Percentiles rank a stretch among this genome's conserved stretches.
These are phyloP conservation scores for Mrakiaceae sp. DNA, from an alignment of 1,284 basidiomycete species.

Conservation along the genomic window DNA sequence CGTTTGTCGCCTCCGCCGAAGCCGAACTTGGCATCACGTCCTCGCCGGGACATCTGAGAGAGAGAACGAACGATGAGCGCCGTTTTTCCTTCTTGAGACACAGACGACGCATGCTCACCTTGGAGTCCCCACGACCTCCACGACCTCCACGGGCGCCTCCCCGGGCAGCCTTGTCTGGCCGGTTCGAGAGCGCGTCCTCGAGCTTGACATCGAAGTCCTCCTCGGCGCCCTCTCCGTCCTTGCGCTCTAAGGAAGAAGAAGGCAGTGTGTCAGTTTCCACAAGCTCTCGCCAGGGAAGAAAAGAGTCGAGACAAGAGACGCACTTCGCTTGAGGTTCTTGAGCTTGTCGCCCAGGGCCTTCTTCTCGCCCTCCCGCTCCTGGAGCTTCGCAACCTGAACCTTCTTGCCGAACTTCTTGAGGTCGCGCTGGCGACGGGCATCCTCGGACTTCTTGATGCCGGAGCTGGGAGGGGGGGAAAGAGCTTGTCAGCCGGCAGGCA, in stretches of 20 bases:
- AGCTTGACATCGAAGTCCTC: conserved; percentile 65
- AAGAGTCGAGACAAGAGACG: conserved; percentile 27
- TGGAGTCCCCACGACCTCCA: conserved; percentile 27
- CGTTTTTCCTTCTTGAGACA: neutral
- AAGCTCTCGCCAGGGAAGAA: neutral
- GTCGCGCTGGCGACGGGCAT: conserved; percentile 82
- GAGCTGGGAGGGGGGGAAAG: conserved; percentile 37
- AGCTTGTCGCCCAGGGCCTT: conserved; percentile 77
- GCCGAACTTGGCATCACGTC: conserved; percentile 67
- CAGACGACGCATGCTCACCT: conserved; percentile 19
- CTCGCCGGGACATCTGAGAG: conserved; percentile 46
- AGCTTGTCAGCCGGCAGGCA: neutral
- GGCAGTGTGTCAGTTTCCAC: conserved; percentile 7
- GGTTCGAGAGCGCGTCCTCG: conserved; percentile 68
- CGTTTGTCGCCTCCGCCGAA: conserved; percentile 52
- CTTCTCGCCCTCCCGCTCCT: conserved; percentile 61
- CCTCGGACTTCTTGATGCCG: conserved; percentile 80
- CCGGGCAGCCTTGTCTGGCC: conserved; percentile 45
- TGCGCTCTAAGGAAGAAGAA: conserved; percentile 47
- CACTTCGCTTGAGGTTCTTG: conserved; percentile 78
- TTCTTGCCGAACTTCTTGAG: conserved; percentile 98
- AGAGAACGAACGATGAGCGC: neutral
- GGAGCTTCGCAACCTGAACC: conserved; percentile 75
- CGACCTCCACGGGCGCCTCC: conserved; percentile 40
- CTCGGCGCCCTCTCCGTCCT: conserved; percentile 58